phyloP scores from a whole-genome alignment of 805 yeast genomes.

The Teunomyces barrocoloradensis region DNA sequence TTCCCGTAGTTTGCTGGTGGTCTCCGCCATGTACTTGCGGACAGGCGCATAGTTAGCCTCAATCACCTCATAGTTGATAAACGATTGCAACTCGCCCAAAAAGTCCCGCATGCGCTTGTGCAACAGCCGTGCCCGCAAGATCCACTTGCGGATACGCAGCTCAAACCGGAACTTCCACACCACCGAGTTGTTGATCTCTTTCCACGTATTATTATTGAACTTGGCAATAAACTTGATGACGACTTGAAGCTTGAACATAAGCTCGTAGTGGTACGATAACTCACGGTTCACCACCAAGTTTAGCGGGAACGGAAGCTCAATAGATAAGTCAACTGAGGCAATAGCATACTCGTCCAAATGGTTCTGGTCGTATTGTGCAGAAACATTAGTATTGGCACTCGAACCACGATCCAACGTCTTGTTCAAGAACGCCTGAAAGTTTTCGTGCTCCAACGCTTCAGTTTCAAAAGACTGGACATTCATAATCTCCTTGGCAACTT shows the following conservation, averaged over 20 bases:
- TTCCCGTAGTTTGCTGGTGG: constrained; percentile 7
- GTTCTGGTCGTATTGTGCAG: constrained; percentile 8
- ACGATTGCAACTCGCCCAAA: constrained; percentile 51
- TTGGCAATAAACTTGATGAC: constrained; percentile 62
- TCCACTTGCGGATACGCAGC: constrained; percentile 48
- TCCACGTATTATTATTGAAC: constrained; percentile 66
- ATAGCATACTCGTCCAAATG: constrained; percentile 37
- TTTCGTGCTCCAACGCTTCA: constrained; percentile 33
- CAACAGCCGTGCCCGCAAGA: constrained; percentile 51
- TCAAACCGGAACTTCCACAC: constrained; percentile 63
- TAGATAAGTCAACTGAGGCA: constrained; percentile 52
- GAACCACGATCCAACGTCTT: constrained; percentile 33
- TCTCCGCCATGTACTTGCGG: constrained; percentile 17
- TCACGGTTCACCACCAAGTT: constrained; percentile 72
- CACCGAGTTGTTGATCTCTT: constrained; percentile 58
- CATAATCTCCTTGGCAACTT: constrained; percentile 46
- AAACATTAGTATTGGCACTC: constrained; percentile 3
- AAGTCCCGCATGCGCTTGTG: constrained; percentile 59
- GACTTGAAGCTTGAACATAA: constrained; percentile 69
- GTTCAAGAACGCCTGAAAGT: constrained; percentile 44
- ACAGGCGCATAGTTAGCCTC: constrained; percentile 52
- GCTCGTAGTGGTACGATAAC: constrained; percentile 72
- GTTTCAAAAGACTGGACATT: constrained; percentile 45
- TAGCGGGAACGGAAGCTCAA: constrained; percentile 82
- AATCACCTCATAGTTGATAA: constrained; percentile 57